Base-by-base conservation (phyloP, 805 yeast genomes). In the Helenozyma rhizophorensis region DNA sequence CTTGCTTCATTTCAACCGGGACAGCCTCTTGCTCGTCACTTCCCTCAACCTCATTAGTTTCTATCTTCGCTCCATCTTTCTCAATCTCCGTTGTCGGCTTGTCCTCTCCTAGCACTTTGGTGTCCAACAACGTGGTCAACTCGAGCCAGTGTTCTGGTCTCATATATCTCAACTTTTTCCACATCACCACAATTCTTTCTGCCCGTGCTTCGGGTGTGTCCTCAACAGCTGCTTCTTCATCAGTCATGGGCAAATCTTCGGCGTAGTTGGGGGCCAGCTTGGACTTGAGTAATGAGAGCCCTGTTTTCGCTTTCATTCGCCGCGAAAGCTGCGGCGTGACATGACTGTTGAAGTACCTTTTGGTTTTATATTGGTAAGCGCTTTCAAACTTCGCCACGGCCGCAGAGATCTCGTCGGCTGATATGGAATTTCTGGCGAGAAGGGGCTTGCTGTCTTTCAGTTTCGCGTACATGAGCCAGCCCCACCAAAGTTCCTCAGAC, bases 291-390 rank as follows among this genome's bases (percentile, higher is more conserved):
- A 42, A 50, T 1, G 38, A 50, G n/a, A 65, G 36, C 1, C 68
- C 70, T 4, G 60, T 52, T n/a, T 30, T 27, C 0, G 51, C 53
- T 33, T 50, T 62, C 70, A 67, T 65, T 30, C 55, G 56, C 21
- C 70, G 42, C 1, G 70, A 57, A 13, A 66, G 50, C 40, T 62
- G 69, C 4, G 72, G 71, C 2, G 72, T 66, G 8, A 55, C 69
- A 36, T 60, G 65, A 1, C 53, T 45, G 38, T 67, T 64, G 53
- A 66, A 66, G 39, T 66, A 67, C 30, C 57, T 45, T 38, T 62
- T 62, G 9, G 30, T 53, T 56, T 44, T 63, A 53, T 9, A 54
- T 1, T 68, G 69, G 13, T 47, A 47, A 2, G 48, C 25, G 1
- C 34, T 27, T 6, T 45, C 43, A 12, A 40, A 46, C 21, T 53